A percentile compares a stretch with the other conserved stretches of the same genome.
phyloP scores from a whole-genome alignment of 306 rosid genomes.

The Astragalus glycyphyllos region DNA sequence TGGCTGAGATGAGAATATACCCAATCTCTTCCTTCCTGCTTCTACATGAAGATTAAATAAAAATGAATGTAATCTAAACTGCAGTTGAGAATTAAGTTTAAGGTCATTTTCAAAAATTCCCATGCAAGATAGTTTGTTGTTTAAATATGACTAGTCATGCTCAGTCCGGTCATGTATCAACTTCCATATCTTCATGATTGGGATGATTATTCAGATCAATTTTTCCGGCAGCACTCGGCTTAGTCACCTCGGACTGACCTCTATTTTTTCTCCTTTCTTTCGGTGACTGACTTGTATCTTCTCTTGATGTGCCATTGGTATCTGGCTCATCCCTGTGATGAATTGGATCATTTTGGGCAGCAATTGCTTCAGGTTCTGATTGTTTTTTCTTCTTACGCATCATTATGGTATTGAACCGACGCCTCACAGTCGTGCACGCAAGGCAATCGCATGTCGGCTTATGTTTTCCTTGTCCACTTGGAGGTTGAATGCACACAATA shows the following conservation, averaged over 20 bases:
- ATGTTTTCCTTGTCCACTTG: constrained; percentile 90
- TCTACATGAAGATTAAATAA: constrained; percentile 50
- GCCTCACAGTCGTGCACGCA: constrained; percentile 77
- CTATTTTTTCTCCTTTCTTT: constrained; percentile 46
- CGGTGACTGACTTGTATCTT: constrained; percentile 39
- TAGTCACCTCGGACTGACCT: constrained; percentile 47
- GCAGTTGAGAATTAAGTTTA: constrained; percentile 36
- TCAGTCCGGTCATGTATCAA: constrained; percentile 46
- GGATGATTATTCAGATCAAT: constrained; percentile 82
- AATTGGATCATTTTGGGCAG: constrained; percentile 40
- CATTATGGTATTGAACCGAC: constrained; percentile 76
- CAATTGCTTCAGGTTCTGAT: constrained; percentile 58
- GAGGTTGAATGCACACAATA: constrained; percentile 90
- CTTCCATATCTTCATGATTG: constrained; percentile 55
- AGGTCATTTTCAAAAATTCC: constrained; percentile 44
- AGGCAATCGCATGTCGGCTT: constrained; percentile 77
- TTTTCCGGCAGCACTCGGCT: constrained; percentile 55
- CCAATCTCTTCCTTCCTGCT: constrained; percentile 49
- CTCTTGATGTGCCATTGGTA: constrained; percentile 42
- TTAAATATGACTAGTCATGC: constrained; percentile 54
- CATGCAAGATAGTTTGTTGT: constrained; percentile 35
- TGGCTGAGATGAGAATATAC: constrained; percentile 41
- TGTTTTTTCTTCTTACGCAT: constrained; percentile 73
- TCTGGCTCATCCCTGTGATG: constrained; percentile 46
- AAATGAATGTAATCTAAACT: constrained; percentile 31